A percentile compares a stretch with the other conserved stretches of the same genome.
These are phyloP conservation scores for Apophysomyces ossiformis DNA, from an alignment of 371 early-diverging fungal species.

Conservation along the genomic window DNA sequence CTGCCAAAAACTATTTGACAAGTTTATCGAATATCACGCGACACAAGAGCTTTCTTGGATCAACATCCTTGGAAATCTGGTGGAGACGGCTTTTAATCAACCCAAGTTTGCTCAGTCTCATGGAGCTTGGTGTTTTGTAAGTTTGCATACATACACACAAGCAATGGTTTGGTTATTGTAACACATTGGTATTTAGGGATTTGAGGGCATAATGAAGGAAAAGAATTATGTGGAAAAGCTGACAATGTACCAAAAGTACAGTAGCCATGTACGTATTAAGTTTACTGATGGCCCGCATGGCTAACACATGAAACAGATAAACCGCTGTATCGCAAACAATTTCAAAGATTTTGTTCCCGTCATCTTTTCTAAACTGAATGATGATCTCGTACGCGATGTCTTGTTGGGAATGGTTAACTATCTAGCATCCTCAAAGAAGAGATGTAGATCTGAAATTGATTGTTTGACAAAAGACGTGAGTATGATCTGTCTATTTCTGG, in stretches of 20 bases:
- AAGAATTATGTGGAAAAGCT: slow-evolving; percentile 19
- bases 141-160: background rate
- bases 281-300: background rate
- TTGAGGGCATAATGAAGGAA: slow-evolving; percentile 5
- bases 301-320: slow-evolving; percentile 26
- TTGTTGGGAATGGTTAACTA: slow-evolving; percentile 39
- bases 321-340: slow-evolving; percentile 30
- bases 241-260: slow-evolving; percentile 33
- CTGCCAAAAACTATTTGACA: slow-evolving; percentile 47
- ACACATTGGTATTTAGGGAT: slow-evolving; percentile 11
- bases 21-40: slow-evolving; percentile 37
- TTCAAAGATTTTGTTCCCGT: slow-evolving; percentile 28
- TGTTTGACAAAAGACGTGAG: slow-evolving; percentile 32
- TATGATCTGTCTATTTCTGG: background rate
- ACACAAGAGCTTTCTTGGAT: slow-evolving; percentile 48
- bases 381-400: slow-evolving; percentile 25
- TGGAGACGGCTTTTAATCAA: slow-evolving; percentile 41
- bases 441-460: slow-evolving; percentile 19
- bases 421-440: slow-evolving; percentile 25
- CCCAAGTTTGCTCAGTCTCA: slow-evolving; percentile 31
- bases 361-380: slow-evolving; percentile 17
- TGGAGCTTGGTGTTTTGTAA: slow-evolving; percentile 38
- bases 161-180: no score
- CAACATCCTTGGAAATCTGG: slow-evolving; percentile 38
- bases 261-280: slow-evolving; percentile 27